Evolutionary conservation across 768 basidiomycete species (phyloP).

Genomic region (Serendipita sp.): DNA sequence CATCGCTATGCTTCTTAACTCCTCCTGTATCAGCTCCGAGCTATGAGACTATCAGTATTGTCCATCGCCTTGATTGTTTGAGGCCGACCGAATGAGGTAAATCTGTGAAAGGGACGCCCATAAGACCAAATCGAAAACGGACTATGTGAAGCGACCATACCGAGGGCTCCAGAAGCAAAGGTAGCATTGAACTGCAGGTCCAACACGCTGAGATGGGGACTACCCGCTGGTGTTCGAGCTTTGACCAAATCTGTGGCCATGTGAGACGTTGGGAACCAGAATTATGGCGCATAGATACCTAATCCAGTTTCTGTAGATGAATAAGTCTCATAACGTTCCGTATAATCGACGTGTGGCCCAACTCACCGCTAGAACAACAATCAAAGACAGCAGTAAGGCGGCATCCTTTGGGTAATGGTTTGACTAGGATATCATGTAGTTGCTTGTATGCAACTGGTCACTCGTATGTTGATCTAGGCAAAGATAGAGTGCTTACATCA

Average conservation of each 20-base stretch:
- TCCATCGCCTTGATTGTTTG: background rate
- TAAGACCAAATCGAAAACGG: background rate
- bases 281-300: background rate
- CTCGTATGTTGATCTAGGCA: background rate
- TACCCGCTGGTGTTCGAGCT: background rate
- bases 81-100: background rate
- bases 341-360: background rate
- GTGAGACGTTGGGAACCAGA: background rate
- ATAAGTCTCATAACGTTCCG: background rate
- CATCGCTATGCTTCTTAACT: conserved; percentile 6
- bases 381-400: conserved; percentile 9
- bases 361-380: conserved; percentile 7
- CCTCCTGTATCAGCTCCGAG: background rate
- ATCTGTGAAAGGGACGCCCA: background rate
- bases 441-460: background rate
- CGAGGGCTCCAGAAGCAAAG: background rate
- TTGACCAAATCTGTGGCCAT: background rate
- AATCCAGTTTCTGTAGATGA: background rate
- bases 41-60: background rate
- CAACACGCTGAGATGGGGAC: background rate
- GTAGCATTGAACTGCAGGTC: background rate
- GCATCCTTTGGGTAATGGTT: conserved; percentile 7
- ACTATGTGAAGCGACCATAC: background rate
- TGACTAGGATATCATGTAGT: conserved; percentile 7
- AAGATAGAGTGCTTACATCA: background rate